Percentiles rank a stretch among this genome's conserved stretches.
Conservation (phyloP, 768 basidiomycete species). For the Leccinum fibrillosum region DNA sequence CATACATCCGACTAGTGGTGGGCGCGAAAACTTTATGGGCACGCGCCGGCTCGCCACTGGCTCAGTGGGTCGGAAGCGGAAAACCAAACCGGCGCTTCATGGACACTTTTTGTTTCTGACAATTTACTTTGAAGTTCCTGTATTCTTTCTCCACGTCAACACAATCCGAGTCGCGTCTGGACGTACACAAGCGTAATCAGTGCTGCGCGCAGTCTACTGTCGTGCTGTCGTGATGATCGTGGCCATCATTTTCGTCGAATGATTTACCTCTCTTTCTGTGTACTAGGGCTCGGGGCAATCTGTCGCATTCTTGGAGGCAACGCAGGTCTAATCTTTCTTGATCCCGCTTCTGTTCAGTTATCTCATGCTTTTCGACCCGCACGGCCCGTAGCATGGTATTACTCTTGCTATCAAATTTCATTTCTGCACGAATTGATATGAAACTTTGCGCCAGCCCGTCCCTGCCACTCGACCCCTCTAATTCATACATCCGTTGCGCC, state of each 20-base stretch:
- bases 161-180: not conserved
- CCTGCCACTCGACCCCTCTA: not conserved
- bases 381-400: not conserved
- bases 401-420: not conserved
- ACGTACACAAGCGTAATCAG: not conserved
- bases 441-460: not conserved
- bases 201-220: not conserved
- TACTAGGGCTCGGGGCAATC: not conserved
- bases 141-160: conserved; percentile 3
- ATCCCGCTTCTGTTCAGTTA: not conserved
- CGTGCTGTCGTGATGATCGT: not conserved
- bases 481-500: not conserved
- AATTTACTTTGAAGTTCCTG: not conserved
- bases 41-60: conserved; percentile 3
- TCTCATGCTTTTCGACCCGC: not conserved
- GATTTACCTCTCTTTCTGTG: not conserved
- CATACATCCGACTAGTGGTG: conserved; percentile 9
- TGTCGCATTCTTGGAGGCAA: not conserved
- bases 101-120: conserved; percentile 10
- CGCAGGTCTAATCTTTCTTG: not conserved
- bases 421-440: not conserved
- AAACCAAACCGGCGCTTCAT: conserved; percentile 8
- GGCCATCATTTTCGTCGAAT: not conserved
- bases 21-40: conserved; percentile 9
- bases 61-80: conserved; percentile 17